These are phyloP conservation scores for Aspergillus sclerotialis DNA, from an alignment of 2,329 filamentous ascomycete genomes.

Conservation along the genomic window DNA sequence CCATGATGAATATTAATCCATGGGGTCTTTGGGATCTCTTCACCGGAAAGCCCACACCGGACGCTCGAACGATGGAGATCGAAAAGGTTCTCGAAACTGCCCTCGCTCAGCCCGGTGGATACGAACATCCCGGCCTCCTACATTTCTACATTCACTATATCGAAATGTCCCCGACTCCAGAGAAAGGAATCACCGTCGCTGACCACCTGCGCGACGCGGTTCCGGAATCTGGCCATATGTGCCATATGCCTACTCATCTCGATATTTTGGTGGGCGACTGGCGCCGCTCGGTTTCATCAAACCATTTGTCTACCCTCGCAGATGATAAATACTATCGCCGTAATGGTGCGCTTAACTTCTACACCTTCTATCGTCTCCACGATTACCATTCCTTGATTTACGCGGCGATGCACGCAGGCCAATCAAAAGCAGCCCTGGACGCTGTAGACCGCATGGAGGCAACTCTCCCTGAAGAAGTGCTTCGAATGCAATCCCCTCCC, in stretches of 20 bases:
- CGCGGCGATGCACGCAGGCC: slow-evolving; percentile 66
- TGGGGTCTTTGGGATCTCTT: slow-evolving; percentile 57
- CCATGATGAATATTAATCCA: slow-evolving; percentile 58
- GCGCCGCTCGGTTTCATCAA: slow-evolving; percentile 56
- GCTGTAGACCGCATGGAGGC: slow-evolving; percentile 53
- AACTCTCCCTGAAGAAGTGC: slow-evolving; percentile 55
- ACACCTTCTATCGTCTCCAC: slow-evolving; percentile 65
- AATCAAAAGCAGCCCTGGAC: slow-evolving; percentile 55
- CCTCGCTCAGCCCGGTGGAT: slow-evolving; percentile 42
- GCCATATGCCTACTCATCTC: slow-evolving; percentile 69
- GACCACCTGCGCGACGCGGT: slow-evolving; percentile 52
- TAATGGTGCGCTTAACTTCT: slow-evolving; percentile 60
- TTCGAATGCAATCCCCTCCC: slow-evolving; percentile 59
- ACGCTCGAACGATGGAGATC: slow-evolving; percentile 50
- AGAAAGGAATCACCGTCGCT: slow-evolving; percentile 53
- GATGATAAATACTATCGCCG: slow-evolving; percentile 58
- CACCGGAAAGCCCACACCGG: slow-evolving; percentile 48
- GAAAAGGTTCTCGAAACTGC: slow-evolving; percentile 53
- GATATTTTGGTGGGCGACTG: slow-evolving; percentile 67
- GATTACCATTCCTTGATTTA: slow-evolving; percentile 68
- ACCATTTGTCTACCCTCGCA: slow-evolving; percentile 56
- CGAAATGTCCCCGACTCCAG: slow-evolving; percentile 64
- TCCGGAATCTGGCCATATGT: slow-evolving; percentile 60
- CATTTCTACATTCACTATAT: slow-evolving; percentile 71
- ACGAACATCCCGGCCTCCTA: slow-evolving; percentile 59